Evolutionary conservation across 148 eudicot species (phyloP).

Genomic region (Selenicereus undatus): DNA sequence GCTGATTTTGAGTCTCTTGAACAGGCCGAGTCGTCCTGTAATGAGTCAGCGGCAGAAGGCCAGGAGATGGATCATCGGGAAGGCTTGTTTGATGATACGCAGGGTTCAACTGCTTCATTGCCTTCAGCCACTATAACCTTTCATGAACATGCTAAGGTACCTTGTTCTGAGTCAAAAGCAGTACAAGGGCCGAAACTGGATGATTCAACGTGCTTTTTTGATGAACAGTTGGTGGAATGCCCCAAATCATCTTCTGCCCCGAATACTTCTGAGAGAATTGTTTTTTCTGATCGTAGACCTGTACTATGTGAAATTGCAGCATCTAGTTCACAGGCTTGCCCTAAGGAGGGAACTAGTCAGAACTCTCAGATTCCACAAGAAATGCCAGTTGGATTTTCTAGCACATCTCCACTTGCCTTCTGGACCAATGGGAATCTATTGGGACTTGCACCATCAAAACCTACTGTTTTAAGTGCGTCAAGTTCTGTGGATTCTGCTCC

Average conservation of each 20-base stretch:
- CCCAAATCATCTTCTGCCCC: constrained; percentile 18
- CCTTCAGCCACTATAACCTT: constrained; percentile 10
- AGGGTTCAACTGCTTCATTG: background rate
- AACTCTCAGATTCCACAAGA: constrained; percentile 28
- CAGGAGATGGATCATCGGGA: background rate
- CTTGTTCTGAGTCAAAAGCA: background rate
- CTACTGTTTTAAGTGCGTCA: constrained; percentile 51
- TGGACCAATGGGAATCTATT: constrained; percentile 91
- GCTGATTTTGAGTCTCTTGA: constrained; percentile 4
- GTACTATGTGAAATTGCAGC: constrained; percentile 25
- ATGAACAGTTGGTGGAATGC: constrained; percentile 21
- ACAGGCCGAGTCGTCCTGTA: background rate
- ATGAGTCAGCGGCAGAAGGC: constrained; percentile 2
- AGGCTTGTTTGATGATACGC: background rate
- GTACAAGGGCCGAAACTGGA: background rate
- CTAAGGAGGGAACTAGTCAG: background rate
- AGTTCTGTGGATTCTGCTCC: constrained; percentile 29
- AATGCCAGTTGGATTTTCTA: constrained; percentile 33
- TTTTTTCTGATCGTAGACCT: constrained; percentile 16
- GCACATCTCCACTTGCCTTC: constrained; percentile 37
- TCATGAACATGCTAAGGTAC: constrained; percentile 9
- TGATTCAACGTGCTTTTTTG: constrained; percentile 16
- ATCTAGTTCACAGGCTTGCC: constrained; percentile 23
- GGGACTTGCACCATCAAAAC: constrained; percentile 91
- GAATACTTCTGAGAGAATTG: background rate